These are phyloP conservation scores for Xanthoconium purpureum DNA, from an alignment of 768 basidiomycete genomes.

Conservation along the genomic window DNA sequence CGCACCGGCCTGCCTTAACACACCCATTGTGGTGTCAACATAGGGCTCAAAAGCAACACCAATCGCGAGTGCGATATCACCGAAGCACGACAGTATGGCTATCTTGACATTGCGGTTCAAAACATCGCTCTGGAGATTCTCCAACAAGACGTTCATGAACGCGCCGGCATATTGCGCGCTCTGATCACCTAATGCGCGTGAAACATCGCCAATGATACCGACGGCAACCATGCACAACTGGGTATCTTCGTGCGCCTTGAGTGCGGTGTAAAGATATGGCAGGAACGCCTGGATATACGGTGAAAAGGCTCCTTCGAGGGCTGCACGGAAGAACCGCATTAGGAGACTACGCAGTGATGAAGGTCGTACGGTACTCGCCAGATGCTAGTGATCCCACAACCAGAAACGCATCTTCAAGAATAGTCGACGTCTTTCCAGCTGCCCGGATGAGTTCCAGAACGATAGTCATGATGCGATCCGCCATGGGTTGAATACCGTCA, in stretches of 20 bases:
- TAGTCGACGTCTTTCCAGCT: slow-evolving; percentile 89
- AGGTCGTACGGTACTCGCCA: slow-evolving; percentile 38
- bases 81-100: slow-evolving; percentile 92
- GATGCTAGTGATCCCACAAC: slow-evolving; percentile 85
- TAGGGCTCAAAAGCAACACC: slow-evolving; percentile 85
- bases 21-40: slow-evolving; percentile 84
- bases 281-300: slow-evolving; percentile 85
- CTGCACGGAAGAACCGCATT: slow-evolving; percentile 32
- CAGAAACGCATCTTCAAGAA: slow-evolving; percentile 95
- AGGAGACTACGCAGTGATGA: not conserved
- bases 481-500: slow-evolving; percentile 78
- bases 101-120: slow-evolving; percentile 95
- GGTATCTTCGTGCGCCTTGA: slow-evolving; percentile 91
- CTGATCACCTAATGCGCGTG: slow-evolving; percentile 87
- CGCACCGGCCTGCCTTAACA: slow-evolving; percentile 85
- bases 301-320: slow-evolving; percentile 74
- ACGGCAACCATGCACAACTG: slow-evolving; percentile 95
- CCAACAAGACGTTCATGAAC: slow-evolving; percentile 91
- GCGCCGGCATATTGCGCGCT: slow-evolving; percentile 77
- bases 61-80: slow-evolving; percentile 93
- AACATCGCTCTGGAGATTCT: slow-evolving; percentile 87
- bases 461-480: slow-evolving; percentile 94
- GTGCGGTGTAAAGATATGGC: slow-evolving; percentile 82
- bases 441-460: slow-evolving; percentile 80
- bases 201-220: slow-evolving; percentile 93